These are phyloP conservation scores for Crucibulum laeve DNA, from an alignment of 768 basidiomycete species.

Conservation along the genomic window DNA sequence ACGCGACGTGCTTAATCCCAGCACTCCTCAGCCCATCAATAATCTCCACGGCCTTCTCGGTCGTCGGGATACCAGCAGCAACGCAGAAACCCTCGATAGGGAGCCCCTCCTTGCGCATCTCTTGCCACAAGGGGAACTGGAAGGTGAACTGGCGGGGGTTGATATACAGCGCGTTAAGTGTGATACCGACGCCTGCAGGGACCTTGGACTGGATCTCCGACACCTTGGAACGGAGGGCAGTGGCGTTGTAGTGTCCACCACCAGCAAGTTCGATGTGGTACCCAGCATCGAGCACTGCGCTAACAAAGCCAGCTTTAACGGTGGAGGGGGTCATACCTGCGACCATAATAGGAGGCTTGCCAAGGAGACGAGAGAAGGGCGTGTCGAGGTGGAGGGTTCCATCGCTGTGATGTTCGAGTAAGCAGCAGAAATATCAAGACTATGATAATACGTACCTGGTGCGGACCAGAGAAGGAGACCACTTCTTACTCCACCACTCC, in stretches of 20 bases:
- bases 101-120: conserved; percentile 92
- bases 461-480: conserved; percentile 79
- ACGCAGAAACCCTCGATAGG: conserved; percentile 99
- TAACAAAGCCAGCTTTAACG: conserved; percentile 92
- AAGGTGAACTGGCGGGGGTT: conserved; percentile 96
- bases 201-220: conserved; percentile 87
- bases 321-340: conserved; percentile 99
- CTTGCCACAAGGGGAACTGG: conserved; percentile 97
- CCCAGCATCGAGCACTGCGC: conserved; percentile 87
- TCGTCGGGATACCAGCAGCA: conserved; percentile 94
- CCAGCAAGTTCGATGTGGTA: conserved; percentile 97
- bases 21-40: conserved; percentile 75
- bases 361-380: conserved; percentile 91
- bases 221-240: conserved; percentile 85
- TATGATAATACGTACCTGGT: conserved; percentile 59
- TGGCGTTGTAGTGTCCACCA: conserved; percentile 93
- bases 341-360: conserved; percentile 98
- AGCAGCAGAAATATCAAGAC: conserved; percentile 6
- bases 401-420: conserved; percentile 49
- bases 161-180: conserved; percentile 95
- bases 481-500: conserved; percentile 90
- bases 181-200: conserved; percentile 86
- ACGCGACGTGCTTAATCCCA: conserved; percentile 93
- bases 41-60: conserved; percentile 97
- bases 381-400: conserved; percentile 93